Conservation (phyloP, 257 asterid genomes). For the Solanum chilense region DNA sequence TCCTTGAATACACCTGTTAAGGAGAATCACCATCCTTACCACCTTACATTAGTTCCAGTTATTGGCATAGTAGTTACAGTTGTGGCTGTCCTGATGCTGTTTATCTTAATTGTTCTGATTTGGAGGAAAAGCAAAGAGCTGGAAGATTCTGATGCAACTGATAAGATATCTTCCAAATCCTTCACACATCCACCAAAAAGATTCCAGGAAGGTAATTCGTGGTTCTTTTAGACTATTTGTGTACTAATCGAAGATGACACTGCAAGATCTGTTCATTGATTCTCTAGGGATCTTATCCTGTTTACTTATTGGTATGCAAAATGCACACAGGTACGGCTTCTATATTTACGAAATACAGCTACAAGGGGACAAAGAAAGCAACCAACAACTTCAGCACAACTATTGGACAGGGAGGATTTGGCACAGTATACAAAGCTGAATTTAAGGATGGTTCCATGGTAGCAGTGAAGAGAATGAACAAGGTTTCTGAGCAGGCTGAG, state of each 20-base stretch:
- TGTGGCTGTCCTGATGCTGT: slow-evolving; percentile 41
- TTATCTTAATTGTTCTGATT: slow-evolving; percentile 46
- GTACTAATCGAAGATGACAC: neutral
- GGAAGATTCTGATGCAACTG: slow-evolving; percentile 28
- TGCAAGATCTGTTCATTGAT: neutral
- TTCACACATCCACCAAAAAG: slow-evolving; percentile 40
- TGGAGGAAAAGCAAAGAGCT: slow-evolving; percentile 58
- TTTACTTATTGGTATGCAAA: slow-evolving; percentile 4
- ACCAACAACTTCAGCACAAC: slow-evolving; percentile 61
- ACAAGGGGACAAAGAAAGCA: slow-evolving; percentile 78
- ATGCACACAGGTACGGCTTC: slow-evolving; percentile 53
- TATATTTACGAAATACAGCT: slow-evolving; percentile 80
- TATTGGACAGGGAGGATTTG: slow-evolving; percentile 94
- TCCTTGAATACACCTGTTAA: slow-evolving; percentile 25
- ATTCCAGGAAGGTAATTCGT: slow-evolving; percentile 54
- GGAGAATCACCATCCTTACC: slow-evolving; percentile 40
- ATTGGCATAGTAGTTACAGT: slow-evolving; percentile 61
- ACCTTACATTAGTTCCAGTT: slow-evolving; percentile 46
- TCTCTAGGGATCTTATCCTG: neutral
- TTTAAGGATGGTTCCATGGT: slow-evolving; percentile 53
- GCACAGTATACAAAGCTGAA: slow-evolving; percentile 77
- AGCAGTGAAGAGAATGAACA: slow-evolving; percentile 91
- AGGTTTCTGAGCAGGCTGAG: slow-evolving; percentile 80
- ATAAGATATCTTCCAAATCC: slow-evolving; percentile 32
- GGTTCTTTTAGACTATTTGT: neutral